phyloP scores from a whole-genome alignment of 1,284 basidiomycete species.

The Pseudozyma tsukubaensis region DNA sequence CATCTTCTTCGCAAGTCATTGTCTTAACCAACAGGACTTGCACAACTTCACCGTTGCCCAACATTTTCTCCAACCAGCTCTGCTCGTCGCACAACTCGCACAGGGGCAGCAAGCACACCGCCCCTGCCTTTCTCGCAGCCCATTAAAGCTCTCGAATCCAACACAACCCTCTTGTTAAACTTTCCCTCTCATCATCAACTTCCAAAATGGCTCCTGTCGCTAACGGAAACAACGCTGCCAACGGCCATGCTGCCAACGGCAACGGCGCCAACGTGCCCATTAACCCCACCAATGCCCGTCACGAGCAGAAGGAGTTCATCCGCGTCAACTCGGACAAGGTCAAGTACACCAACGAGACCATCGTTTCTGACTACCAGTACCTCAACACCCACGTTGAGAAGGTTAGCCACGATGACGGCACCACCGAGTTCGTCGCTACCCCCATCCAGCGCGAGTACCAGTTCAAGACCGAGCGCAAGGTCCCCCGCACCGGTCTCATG shows the following conservation, averaged over 20 bases:
- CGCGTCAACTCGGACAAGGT: conserved; percentile 66
- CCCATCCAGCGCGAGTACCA: conserved; percentile 72
- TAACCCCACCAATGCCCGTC: conserved; percentile 67
- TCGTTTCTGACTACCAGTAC: conserved; percentile 65
- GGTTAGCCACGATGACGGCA: conserved; percentile 57
- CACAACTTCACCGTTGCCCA: conserved; percentile 49
- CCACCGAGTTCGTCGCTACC: conserved; percentile 64
- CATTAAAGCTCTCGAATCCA: conserved; percentile 42
- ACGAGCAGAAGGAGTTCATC: conserved; percentile 65
- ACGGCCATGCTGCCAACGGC: conserved; percentile 32
- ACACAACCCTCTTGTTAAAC: conserved; percentile 16
- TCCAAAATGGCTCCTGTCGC: conserved; percentile 64
- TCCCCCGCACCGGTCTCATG: conserved; percentile 94
- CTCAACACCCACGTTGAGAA: conserved; percentile 67
- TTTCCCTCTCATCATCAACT: conserved; percentile 11
- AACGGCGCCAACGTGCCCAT: conserved; percentile 49
- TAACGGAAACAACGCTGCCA: conserved; percentile 40
- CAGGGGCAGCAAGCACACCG: conserved; percentile 66
- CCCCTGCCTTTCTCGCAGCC: conserved; percentile 58
- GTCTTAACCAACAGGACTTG: conserved; percentile 46
- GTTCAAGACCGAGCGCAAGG: conserved; percentile 89
- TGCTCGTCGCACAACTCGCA: conserved; percentile 65
- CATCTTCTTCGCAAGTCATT: conserved; percentile 42
- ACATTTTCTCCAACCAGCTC: conserved; percentile 67
- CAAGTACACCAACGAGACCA: conserved; percentile 61